Evolutionary conservation across 2,329 filamentous ascomycete genomes (phyloP), one percentile per base, ranked within the genome.

Genomic region (Aspergillus intermedius): DNA sequence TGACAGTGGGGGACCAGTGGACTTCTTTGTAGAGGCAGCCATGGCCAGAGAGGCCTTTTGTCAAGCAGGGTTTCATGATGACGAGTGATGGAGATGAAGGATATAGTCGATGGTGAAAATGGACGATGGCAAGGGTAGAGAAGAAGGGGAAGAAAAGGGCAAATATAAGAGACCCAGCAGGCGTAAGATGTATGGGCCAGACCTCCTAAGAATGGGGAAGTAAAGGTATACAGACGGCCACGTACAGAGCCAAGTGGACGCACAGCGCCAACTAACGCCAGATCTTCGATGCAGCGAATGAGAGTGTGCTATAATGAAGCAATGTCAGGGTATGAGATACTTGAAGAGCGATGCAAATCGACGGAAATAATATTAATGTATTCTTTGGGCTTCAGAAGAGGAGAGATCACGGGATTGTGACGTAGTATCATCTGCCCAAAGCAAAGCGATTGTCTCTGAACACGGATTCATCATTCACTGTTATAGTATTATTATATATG

Each of bases 1-100:
- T 64, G 35, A 64, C 55, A 3, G 68, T 64, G 10, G 67, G 64
- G 19, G 70, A 72, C 53, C 72, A 72, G 45, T 66, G 69, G 32
- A 71, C 69, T 52, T 69, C 69, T 60, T 70, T 73, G 56, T 67
- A 68, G 35, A 62, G 53, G 49, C 57, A 62, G 42, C 64, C 63
- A 51, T 67, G 66, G 39, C 66, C 63, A 41, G 66, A 64, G 17
- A 57, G 60, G 32, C 59, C 42, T 19, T 59, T 61, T 15, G 52
- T 53, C 34, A 35, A 12, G 49, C 49, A 37, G 57, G 34, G 47
- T 54, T 52, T 65, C 64, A 67, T 67, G 30, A 17, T 19, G 28
- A 42, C 25, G 19, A 25, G 5, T 32, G 10, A 30, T 39, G 42
- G 7, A 32, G 8, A 25, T 44, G 42, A 23, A 8, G 42, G n/a